Percentiles rank a stretch among this genome's conserved stretches.
Conservation (phyloP, 140 eudicot species). For the Stevia rebaudiana region DNA sequence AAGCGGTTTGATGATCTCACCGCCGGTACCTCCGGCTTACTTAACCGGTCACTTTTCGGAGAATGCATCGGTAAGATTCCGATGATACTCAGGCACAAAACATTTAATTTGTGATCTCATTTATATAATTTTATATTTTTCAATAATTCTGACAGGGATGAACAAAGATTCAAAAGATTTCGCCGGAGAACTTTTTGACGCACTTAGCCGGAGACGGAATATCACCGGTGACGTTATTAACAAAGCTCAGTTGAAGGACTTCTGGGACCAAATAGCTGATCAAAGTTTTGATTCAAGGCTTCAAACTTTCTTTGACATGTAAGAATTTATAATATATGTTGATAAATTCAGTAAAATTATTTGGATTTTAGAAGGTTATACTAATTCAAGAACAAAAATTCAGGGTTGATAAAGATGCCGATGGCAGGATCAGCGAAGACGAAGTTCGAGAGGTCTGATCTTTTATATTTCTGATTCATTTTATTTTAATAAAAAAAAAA, state of each 20-base stretch:
- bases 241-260: conserved; percentile 57
- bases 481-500: not conserved
- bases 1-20: conserved; percentile 40
- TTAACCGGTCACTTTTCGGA: conserved; percentile 42
- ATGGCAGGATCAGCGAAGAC: conserved; percentile 65
- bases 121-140: not conserved
- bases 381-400: conserved; percentile 22
- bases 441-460: conserved; percentile 69
- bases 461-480: not conserved
- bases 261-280: conserved; percentile 78
- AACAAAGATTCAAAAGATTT: conserved; percentile 69
- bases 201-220: conserved; percentile 60
- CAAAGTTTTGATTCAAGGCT: conserved; percentile 81
- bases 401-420: conserved; percentile 89
- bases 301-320: conserved; percentile 86
- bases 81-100: too few relatives aligned
- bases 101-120: not conserved
- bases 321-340: conserved; percentile 7
- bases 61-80: conserved; percentile 46
- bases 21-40: conserved; percentile 33
- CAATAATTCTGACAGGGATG: conserved; percentile 53
- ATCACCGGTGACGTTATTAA: conserved; percentile 44
- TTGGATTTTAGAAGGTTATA: not conserved
- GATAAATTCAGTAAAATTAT: not conserved
- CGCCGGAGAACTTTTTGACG: conserved; percentile 71